Evolutionary conservation across 1,139 yeast species (phyloP).

Genomic region (Suhomyces ambrosiae): DNA sequence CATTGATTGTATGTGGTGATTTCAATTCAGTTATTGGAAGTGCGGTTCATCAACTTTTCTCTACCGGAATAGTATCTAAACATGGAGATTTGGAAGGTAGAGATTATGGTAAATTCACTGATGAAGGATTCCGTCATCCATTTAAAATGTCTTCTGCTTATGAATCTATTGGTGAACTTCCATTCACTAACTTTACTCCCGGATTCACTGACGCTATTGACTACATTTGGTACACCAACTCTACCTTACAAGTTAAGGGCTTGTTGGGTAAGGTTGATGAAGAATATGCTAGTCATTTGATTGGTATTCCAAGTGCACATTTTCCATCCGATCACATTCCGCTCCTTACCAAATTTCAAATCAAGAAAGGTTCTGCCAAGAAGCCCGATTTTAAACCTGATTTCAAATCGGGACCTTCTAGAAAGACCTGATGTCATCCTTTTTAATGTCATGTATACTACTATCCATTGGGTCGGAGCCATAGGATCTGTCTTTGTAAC

Average conservation of each 20-base stretch:
- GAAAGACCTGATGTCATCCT: constrained; percentile 41
- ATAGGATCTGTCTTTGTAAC: constrained; percentile 4
- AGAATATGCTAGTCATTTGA: constrained; percentile 70
- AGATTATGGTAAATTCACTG: constrained; percentile 89
- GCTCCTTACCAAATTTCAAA: constrained; percentile 71
- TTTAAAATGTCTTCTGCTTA: constrained; percentile 87
- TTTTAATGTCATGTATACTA: constrained; percentile 12
- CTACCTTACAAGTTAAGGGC: constrained; percentile 78
- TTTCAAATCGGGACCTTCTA: constrained; percentile 51
- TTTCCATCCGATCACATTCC: constrained; percentile 96
- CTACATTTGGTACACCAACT: constrained; percentile 91
- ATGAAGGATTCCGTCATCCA: constrained; percentile 81
- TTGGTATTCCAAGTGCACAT: constrained; percentile 93
- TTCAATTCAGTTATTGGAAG: constrained; percentile 85
- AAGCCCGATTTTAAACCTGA: constrained; percentile 55
- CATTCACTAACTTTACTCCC: constrained; percentile 94
- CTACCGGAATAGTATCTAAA: constrained; percentile 71
- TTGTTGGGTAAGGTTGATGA: constrained; percentile 82
- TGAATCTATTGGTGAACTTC: constrained; percentile 80
- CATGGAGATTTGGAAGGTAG: constrained; percentile 84
- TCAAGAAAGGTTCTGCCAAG: constrained; percentile 50
- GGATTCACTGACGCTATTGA: constrained; percentile 91
- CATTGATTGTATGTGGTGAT: constrained; percentile 90
- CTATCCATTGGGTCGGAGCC: constrained; percentile 2
- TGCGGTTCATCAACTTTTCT: constrained; percentile 89